phyloP scores from a whole-genome alignment of 805 yeast genomes.

The Candida tibetensis region DNA sequence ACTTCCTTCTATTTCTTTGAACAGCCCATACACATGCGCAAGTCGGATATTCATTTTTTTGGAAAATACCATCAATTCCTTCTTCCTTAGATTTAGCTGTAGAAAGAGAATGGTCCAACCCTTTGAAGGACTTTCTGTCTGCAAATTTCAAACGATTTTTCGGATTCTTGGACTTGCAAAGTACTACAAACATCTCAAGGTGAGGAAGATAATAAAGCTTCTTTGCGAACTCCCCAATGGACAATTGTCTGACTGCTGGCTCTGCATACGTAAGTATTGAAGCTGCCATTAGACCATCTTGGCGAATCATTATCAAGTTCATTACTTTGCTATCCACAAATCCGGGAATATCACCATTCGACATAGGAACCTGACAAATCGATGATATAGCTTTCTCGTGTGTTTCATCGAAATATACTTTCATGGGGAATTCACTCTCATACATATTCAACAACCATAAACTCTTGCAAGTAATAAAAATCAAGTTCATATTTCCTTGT shows the following conservation, averaged over 20 bases:
- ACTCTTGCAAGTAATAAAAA: constrained; percentile 24
- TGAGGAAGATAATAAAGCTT: constrained; percentile 29
- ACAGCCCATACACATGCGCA: constrained; percentile 36
- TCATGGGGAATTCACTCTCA: constrained; percentile 24
- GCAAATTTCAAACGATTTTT: constrained; percentile 28
- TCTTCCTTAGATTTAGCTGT: constrained; percentile 18
- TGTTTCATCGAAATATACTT: constrained; percentile 35
- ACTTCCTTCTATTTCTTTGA: constrained; percentile 23
- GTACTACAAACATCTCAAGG: constrained; percentile 25
- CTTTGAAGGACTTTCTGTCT: constrained; percentile 28
- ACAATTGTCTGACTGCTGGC: constrained; percentile 28
- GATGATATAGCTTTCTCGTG: constrained; percentile 25
- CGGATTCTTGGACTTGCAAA: constrained; percentile 29
- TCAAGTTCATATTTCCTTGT: constrained; percentile 16
- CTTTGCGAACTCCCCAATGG: constrained; percentile 32
- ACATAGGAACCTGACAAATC: constrained; percentile 17
- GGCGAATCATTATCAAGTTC: constrained; percentile 25
- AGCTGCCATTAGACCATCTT: constrained; percentile 35
- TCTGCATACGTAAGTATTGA: constrained; percentile 21
- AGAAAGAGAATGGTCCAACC: constrained; percentile 14
- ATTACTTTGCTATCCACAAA: not conserved
- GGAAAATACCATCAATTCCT: constrained; percentile 17
- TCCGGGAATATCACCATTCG: too few relatives aligned
- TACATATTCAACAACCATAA: constrained; percentile 34
- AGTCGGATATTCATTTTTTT: constrained; percentile 27